phyloP scores from a whole-genome alignment of 768 basidiomycete genomes.

The Boletus tylopilopsis region DNA sequence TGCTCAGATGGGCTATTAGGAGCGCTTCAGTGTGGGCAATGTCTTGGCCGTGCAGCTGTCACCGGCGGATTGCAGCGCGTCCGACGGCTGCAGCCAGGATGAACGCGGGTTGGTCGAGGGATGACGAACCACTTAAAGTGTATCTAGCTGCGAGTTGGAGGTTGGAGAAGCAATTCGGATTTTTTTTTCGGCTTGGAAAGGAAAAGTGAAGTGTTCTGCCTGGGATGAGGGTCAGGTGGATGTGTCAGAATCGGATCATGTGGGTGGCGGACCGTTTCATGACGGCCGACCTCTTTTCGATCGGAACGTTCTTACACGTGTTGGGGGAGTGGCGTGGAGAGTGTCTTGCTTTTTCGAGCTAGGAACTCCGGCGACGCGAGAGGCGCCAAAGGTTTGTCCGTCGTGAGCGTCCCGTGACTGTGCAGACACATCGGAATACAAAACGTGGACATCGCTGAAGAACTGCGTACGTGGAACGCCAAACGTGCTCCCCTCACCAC shows the following conservation, averaged over 20 bases:
- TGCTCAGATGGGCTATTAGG: constrained; percentile 72
- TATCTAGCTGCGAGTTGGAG: constrained; percentile 80
- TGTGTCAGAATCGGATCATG: constrained; percentile 93
- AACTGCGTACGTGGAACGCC: constrained; percentile 46
- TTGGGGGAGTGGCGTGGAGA: constrained; percentile 82
- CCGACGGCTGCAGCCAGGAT: constrained; percentile 57
- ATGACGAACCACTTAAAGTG: constrained; percentile 46
- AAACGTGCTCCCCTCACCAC: constrained; percentile 83
- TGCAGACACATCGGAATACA: neutral
- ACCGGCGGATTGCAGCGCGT: constrained; percentile 79
- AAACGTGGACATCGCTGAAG: neutral
- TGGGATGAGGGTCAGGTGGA: constrained; percentile 39
- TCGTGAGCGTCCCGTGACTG: constrained; percentile 47
- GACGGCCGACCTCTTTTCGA: constrained; percentile 86
- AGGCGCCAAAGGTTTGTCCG: constrained; percentile 76
- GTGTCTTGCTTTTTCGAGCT: constrained; percentile 53
- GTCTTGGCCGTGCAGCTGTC: constrained; percentile 80
- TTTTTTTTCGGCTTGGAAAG: constrained; percentile 63
- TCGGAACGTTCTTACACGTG: constrained; percentile 87
- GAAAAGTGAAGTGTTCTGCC: constrained; percentile 88
- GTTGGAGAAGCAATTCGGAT: constrained; percentile 56
- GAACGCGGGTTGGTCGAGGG: neutral
- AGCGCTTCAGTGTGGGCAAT: constrained; percentile 80
- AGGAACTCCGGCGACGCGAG: constrained; percentile 58
- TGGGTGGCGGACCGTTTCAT: constrained; percentile 91